Percentiles rank a stretch among this genome's conserved stretches.
Conservation (phyloP, 2,329 filamentous ascomycete genomes). For the Colletotrichum salicis region DNA sequence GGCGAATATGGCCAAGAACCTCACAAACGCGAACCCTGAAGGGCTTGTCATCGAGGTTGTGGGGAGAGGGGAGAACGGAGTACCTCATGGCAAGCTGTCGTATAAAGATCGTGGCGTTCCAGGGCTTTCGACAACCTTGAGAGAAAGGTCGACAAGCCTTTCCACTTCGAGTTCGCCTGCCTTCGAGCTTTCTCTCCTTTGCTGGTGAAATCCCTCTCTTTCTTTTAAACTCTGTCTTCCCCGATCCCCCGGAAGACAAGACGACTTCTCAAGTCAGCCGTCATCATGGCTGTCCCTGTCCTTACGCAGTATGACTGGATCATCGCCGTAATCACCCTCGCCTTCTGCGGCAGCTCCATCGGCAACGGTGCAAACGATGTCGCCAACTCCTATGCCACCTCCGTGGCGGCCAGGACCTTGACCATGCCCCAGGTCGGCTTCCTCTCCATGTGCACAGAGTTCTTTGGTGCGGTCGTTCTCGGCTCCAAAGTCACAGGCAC, state of each 20-base stretch:
- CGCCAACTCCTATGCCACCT: slow-evolving; percentile 62
- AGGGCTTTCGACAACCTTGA: not conserved
- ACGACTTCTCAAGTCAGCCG: not conserved
- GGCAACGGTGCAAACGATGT: slow-evolving; percentile 36
- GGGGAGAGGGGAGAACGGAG: not conserved
- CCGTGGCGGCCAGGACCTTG: slow-evolving; percentile 61
- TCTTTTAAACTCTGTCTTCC: not conserved
- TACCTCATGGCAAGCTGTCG: not conserved
- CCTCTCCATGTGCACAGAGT: slow-evolving; percentile 59
- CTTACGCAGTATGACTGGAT: slow-evolving; percentile 35
- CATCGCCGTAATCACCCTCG: slow-evolving; percentile 33
- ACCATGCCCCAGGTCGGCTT: slow-evolving; percentile 63
- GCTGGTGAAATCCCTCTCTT: not conserved
- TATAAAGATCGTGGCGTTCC: slow-evolving; percentile 32
- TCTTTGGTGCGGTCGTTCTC: slow-evolving; percentile 62
- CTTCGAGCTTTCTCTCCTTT: not conserved
- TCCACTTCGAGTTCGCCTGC: not conserved
- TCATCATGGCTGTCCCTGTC: slow-evolving; percentile 28
- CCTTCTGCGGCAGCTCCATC: slow-evolving; percentile 34
- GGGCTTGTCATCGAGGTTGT: not conserved
- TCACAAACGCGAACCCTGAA: not conserved
- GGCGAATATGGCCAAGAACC: not conserved
- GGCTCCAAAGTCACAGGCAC: slow-evolving; percentile 56
- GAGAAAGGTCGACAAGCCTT: slow-evolving; percentile 8
- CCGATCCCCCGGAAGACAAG: not conserved